Percentiles rank a stretch among this genome's conserved stretches.
Conservation (phyloP, 495 filamentous ascomycete species). For the Massariosphaeria phaeospora region DNA sequence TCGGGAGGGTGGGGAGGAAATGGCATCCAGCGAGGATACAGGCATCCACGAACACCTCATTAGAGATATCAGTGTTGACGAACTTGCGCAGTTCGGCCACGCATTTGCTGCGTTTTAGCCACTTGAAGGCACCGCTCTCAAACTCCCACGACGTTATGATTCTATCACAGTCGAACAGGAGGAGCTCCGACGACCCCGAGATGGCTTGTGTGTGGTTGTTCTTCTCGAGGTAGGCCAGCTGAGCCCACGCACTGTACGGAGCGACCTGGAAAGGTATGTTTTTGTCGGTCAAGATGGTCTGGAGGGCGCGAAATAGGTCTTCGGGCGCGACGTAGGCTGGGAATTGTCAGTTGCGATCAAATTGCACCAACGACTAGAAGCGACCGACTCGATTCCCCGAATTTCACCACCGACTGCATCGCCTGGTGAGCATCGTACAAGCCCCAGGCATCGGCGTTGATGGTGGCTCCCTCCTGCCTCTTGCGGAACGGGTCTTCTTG, state of each 20-base stretch:
- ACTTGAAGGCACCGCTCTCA: slow-evolving; percentile 53
- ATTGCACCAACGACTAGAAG: not conserved
- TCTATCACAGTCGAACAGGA: slow-evolving; percentile 81
- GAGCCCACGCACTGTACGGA: slow-evolving; percentile 83
- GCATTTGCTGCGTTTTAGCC: slow-evolving; percentile 65
- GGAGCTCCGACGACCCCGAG: slow-evolving; percentile 78
- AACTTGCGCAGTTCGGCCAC: slow-evolving; percentile 54
- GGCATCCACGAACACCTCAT: slow-evolving; percentile 74
- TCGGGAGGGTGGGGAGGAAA: slow-evolving; percentile 72
- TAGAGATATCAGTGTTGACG: slow-evolving; percentile 47
- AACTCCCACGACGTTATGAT: slow-evolving; percentile 75
- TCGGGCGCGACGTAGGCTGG: slow-evolving; percentile 32
- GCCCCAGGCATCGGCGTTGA: slow-evolving; percentile 66
- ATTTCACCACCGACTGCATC: slow-evolving; percentile 70
- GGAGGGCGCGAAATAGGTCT: slow-evolving; percentile 45
- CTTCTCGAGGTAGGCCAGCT: slow-evolving; percentile 81
- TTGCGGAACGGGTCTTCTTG: slow-evolving; percentile 56
- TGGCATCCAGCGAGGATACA: slow-evolving; percentile 78
- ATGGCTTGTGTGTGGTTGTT: slow-evolving; percentile 68
- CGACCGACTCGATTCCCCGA: slow-evolving; percentile 70
- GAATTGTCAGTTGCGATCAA: not conserved
- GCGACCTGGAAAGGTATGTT: slow-evolving; percentile 77
- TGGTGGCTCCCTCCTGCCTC: slow-evolving; percentile 40
- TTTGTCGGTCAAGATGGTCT: slow-evolving; percentile 63
- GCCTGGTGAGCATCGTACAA: slow-evolving; percentile 78